Base-by-base conservation (phyloP, 331 rosid genomes). In the Rosa hybrid region DNA sequence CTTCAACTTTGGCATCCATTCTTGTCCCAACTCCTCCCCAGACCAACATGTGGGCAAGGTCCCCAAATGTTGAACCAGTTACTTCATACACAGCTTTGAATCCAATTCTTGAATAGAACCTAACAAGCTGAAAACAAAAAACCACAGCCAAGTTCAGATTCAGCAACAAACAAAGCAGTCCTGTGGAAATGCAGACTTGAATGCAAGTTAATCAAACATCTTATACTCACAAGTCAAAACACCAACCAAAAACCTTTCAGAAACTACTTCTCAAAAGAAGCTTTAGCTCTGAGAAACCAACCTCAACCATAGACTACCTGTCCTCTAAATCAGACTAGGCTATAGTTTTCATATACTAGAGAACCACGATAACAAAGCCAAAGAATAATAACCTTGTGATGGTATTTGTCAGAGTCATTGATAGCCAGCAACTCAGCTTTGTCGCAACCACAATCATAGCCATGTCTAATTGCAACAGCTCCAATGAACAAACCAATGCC, bases 1-100 rank as follows among this genome's bases (percentile, higher is more conserved):
- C 75, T 77, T 92, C 89, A 81, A 92, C 86, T 79, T 60, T 76
- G 14, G 98, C 97, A 84, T 91, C 91, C 98, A 92, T 92, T 77
- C 92, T 83, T 1, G 98, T 94, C 62, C 98, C 97, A 27, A 88
- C 80, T 38, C 98, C 98, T 84, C 98, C 98, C 98, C 97, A 94
- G 23, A 92, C 88, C 87, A 94, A 78, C 97, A 86, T 88, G 77
- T 94, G 95, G 0, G 81, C 81, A 46, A 84, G 2, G 82, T 94
- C 98, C 41, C 89, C 86, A 14, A 92, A 0, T 10, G 86, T 82
- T 6, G 94, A 89, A 2, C 94, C 95, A 1, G 85, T 91, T n/a
- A 94, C 95, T 87, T 94, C 94, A 49, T 88, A 80, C 83, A 89
- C 90, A 11, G 72, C 83, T 81, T 87, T 83, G 87, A 94, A 92